A percentile compares a stretch with the other conserved stretches of the same genome.
Evolutionary conservation across 257 asterid species (phyloP).

Genomic region (Solanum tarijense): DNA sequence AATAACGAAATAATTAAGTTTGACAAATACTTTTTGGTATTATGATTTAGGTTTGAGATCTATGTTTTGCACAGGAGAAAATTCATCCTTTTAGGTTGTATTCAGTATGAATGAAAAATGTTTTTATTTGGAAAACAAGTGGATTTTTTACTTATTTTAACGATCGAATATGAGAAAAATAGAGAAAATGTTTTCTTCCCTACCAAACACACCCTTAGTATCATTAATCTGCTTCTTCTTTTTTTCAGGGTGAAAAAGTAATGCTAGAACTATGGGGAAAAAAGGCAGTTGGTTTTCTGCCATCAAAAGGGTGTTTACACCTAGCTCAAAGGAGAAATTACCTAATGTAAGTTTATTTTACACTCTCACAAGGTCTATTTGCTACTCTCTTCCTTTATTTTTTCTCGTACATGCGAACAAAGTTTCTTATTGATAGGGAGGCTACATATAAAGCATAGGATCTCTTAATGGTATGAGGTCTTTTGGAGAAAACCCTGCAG

Average conservation of each 20-base stretch:
- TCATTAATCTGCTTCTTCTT: background rate
- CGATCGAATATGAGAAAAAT: background rate
- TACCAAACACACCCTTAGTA: too few species aligned
- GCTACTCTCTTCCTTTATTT: background rate
- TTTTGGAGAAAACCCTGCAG: background rate
- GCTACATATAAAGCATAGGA: background rate
- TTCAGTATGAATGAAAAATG: background rate
- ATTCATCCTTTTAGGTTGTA: background rate
- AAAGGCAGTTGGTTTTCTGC: constrained; percentile 96
- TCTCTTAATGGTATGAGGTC: background rate
- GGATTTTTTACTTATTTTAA: too few species aligned
- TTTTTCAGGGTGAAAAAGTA: constrained; percentile 44
- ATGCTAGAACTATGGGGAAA: constrained; percentile 91
- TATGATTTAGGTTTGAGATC: background rate
- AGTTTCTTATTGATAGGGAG: background rate
- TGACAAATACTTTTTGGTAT: background rate
- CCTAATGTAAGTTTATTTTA: constrained; percentile 36
- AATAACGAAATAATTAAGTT: background rate
- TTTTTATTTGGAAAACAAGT: background rate
- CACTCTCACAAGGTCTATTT: background rate
- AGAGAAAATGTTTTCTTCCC: background rate
- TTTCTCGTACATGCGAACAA: background rate
- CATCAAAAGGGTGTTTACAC: constrained; percentile 70
- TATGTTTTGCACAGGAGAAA: background rate
- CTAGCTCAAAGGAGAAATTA: constrained; percentile 60